Evolutionary conservation across 2,329 filamentous ascomycete species (phyloP), one percentile per base, ranked within the genome.

Genomic region (Achaetomium macrosporum): DNA sequence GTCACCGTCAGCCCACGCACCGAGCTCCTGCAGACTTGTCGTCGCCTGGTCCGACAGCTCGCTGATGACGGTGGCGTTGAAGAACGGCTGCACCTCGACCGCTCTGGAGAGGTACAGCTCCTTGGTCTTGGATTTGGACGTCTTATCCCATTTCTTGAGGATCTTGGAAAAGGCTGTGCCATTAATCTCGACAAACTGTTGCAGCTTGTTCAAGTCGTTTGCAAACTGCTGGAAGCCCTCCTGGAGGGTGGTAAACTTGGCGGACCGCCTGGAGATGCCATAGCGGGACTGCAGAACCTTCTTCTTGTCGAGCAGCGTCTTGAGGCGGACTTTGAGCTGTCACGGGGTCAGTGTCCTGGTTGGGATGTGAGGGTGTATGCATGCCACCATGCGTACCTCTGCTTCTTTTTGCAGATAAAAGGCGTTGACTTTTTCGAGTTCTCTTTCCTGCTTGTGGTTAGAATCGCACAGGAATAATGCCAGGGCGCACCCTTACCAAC

Each of bases 61-160:
- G 70, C 91, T 95, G 65, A 99, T 95, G 62, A 97, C 90, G 60
- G 95, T 89, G 42, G 92, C 85, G 70, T 99, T 97, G 78, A 97
- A 99, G 70, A 95, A 97, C 7, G 93, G 93, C 65, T 97, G 93
- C 8, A 97, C 91, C 69, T 99, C 93, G 57, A 99, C 92, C 9
- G 93, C 93, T 55, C 93, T 82, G 10, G 95, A 95, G 35, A 99
- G 83, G 67, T 97, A 99, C 39, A 97, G 81, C 72, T 97, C 93
- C 70, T 99, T 99, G 55, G 93, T 96, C 69, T 92, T 92, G 47
- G 92, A 97, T 78, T 97, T 99, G 61, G 92, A 96, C 1, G 91
- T 96, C 80, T 99, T 99, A 73, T 99, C 93, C 93, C 93, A 99
- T 81, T 99, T 99, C 74, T 99, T 99, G 59, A 99, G 75, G 55